These are phyloP conservation scores for Lipomyces yamanashiensis DNA, from an alignment of 805 yeast species.

Conservation along the genomic window DNA sequence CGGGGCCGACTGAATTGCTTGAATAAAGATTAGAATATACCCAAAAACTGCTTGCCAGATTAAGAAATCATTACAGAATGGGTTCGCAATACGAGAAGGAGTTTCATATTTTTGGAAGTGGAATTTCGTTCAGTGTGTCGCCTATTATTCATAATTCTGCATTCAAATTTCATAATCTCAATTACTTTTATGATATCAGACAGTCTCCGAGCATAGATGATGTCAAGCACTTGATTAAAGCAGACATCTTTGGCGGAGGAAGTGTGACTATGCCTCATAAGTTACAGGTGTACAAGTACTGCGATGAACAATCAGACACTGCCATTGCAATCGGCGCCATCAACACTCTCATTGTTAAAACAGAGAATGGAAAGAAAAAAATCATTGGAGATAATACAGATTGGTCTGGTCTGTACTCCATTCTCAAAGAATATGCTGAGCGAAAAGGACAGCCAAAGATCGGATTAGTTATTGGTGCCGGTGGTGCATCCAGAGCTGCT, in stretches of 20 bases:
- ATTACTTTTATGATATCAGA: not conserved
- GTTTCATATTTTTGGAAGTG: not conserved
- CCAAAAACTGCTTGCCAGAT: too few species aligned
- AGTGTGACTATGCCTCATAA: conserved; percentile 94
- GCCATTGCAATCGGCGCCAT: conserved; percentile 88
- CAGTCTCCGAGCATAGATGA: not conserved
- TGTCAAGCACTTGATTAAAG: not conserved
- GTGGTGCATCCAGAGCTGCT: conserved; percentile 96
- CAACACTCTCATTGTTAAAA: conserved; percentile 64
- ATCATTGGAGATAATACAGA: conserved; percentile 84
- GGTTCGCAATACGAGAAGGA: not conserved
- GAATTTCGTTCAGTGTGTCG: not conserved
- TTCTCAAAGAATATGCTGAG: conserved; percentile 39
- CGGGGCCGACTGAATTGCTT: too few species aligned
- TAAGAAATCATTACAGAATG: too few species aligned
- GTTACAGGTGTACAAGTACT: conserved; percentile 69
- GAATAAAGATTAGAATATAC: too few species aligned
- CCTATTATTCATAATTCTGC: not conserved
- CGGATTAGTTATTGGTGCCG: conserved; percentile 91
- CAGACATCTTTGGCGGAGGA: conserved; percentile 72
- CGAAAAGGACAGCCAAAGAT: conserved; percentile 58
- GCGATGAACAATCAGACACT: conserved; percentile 67
- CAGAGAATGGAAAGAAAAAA: not conserved
- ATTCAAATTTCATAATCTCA: not conserved
- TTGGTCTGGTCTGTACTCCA: conserved; percentile 78